Base-by-base conservation (phyloP, 495 filamentous ascomycete species). In the Lasiosphaeriaceae sp. region DNA sequence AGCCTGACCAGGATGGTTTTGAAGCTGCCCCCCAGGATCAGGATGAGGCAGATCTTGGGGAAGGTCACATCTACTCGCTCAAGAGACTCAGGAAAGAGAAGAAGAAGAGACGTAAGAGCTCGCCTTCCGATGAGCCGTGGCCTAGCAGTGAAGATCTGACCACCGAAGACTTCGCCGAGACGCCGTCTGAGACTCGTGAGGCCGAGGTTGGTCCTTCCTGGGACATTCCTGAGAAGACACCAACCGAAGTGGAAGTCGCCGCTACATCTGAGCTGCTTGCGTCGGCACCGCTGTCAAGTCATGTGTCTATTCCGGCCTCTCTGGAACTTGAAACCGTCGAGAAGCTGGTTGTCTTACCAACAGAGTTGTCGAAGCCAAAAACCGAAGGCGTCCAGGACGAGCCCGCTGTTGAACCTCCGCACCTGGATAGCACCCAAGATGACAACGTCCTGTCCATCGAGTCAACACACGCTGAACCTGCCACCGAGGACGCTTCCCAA, bases 21-120 rank as follows among this genome's bases (percentile, higher is more conserved):
- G 47, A 8, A 23, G 41, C 21, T 5, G 21, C 26, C 4, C 14
- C 1, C 9, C 8, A 37, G 17, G 31, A 31, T 9, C 6, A 22
- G 3, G 49, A 49, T 26, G 58, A 52, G 11, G 44, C 20, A 11
- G 48, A 61, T 21, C 14, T 50, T 17, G 56, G 3, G 29, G 49
- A 62, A 7, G 54, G 44, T 5, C 47, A 55, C 29, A 47, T 41
- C 9, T 51, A 66, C 17, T 61, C 66, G 11, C 47, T 66, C n/a
- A 67, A 64, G 46, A 69, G 65, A 47, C 54, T 52, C 23, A 67
- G 68, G 52, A 67, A 66, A 43, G 55, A 60, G 29, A 68, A 69
- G 58, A 66, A 69, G 56, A 65, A 61, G 53, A 49, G 60, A 29
- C 46, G 57, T 17, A 56, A 55, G 47, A 22, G 24, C 14, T 53